Conservation (phyloP, 306 rosid species). For the Comarum palustre region DNA sequence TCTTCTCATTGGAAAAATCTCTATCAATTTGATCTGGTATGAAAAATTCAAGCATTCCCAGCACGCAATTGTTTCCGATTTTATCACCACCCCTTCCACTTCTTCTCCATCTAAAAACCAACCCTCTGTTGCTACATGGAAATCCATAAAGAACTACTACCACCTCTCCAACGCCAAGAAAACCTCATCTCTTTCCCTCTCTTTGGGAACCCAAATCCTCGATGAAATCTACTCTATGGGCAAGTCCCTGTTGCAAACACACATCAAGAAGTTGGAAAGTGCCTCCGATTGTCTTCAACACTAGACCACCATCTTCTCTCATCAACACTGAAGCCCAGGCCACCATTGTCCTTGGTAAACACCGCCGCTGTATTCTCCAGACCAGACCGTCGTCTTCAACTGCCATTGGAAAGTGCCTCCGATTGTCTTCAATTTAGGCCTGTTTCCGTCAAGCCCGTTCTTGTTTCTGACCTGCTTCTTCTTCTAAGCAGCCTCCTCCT, state of each 20-base stretch:
- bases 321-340: too few relatives aligned
- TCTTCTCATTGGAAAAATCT: slow-evolving; percentile 48
- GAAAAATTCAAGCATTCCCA: slow-evolving; percentile 60
- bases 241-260: slow-evolving; percentile 42
- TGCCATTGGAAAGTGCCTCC: too few relatives aligned
- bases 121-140: slow-evolving; percentile 51
- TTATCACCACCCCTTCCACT: slow-evolving; percentile 54
- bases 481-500: too few relatives aligned
- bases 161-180: slow-evolving; percentile 25
- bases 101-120: slow-evolving; percentile 12
- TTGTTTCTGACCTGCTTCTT: too few relatives aligned
- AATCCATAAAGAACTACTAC: slow-evolving; percentile 40
- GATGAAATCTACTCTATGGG: slow-evolving; percentile 40
- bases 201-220: slow-evolving; percentile 38
- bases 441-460: too few relatives aligned
- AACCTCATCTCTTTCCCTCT: slow-evolving; percentile 12
- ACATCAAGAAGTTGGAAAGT: too few relatives aligned
- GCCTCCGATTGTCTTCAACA: neutral
- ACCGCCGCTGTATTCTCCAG: too few relatives aligned
- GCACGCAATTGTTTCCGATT: slow-evolving; percentile 58
- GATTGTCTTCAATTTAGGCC: too few relatives aligned
- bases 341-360: too few relatives aligned
- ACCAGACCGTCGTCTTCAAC: too few relatives aligned
- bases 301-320: too few relatives aligned
- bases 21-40: slow-evolving; percentile 71